These are phyloP conservation scores for Apiotrichum porosum DNA, from an alignment of 1,284 basidiomycete species.

Conservation along the genomic window DNA sequence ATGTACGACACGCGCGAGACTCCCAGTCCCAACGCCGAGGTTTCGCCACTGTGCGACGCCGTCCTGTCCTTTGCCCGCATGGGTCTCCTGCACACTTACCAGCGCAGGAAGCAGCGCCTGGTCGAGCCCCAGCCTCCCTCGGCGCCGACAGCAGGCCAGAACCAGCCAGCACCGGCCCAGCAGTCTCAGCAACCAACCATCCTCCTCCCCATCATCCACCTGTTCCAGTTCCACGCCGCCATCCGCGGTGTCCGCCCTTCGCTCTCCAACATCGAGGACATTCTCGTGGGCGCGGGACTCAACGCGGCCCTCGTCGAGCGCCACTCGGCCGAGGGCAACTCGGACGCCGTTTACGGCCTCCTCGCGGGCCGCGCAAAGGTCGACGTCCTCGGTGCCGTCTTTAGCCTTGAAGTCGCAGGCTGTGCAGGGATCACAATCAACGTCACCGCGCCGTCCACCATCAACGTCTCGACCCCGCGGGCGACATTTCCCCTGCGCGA, in stretches of 20 bases:
- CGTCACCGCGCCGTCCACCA: conserved; percentile 12
- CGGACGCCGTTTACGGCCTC: conserved; percentile 4
- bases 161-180: not conserved
- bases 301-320: conserved; percentile 8
- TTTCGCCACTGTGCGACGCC: conserved; percentile 29
- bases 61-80: conserved; percentile 28
- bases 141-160: not conserved
- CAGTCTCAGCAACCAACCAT: conserved; percentile 11
- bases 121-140: conserved; percentile 4
- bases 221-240: conserved; percentile 22
- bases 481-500: conserved; percentile 31
- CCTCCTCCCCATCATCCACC: conserved; percentile 28
- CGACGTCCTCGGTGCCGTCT: conserved; percentile 19
- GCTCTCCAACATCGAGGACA: conserved; percentile 17
- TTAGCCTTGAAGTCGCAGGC: conserved; percentile 20
- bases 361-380: conserved; percentile 14
- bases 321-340: conserved; percentile 3
- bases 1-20: conserved; percentile 32
- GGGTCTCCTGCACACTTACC: conserved; percentile 29
- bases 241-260: conserved; percentile 11
- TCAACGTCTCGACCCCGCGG: conserved; percentile 16
- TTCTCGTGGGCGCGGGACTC: conserved; percentile 20
- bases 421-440: conserved; percentile 24
- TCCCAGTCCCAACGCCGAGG: not conserved
- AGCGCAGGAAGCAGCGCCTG: conserved; percentile 29